Percentiles rank a stretch among this genome's conserved stretches.
Evolutionary conservation across 2,329 filamentous ascomycete species (phyloP).

Genomic region (Ambrosiella beaveri): DNA sequence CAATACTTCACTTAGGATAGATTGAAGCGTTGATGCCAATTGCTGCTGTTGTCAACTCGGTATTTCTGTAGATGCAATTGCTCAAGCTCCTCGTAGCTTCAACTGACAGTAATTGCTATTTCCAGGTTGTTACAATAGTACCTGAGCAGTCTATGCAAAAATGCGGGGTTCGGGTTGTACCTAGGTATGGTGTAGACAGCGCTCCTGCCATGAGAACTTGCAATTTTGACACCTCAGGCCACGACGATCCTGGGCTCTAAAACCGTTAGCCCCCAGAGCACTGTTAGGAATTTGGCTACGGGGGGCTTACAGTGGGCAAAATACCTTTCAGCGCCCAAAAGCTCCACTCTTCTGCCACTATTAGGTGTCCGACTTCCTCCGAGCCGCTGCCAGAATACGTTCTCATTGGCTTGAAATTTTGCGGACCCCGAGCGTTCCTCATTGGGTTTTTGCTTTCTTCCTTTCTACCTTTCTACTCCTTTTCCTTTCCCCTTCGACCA

Average conservation of each 20-base stretch:
- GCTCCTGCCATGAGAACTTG: not conserved
- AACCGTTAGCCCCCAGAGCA: slow-evolving; percentile 1
- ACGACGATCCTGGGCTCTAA: slow-evolving; percentile 7
- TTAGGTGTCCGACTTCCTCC: slow-evolving; percentile 14
- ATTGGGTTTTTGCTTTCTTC: slow-evolving; percentile 13
- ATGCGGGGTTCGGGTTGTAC: slow-evolving; percentile 12
- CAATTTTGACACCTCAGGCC: slow-evolving; percentile 13
- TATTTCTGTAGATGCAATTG: not conserved
- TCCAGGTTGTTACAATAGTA: slow-evolving; percentile 8
- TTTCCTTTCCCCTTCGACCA: slow-evolving; percentile 14
- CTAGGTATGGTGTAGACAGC: slow-evolving; percentile 5
- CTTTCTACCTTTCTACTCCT: slow-evolving; percentile 13
- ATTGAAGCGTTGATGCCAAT: no score
- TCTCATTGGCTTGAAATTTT: slow-evolving; percentile 14
- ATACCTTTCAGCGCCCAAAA: slow-evolving; percentile 1
- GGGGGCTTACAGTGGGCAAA: not conserved
- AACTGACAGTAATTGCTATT: not conserved
- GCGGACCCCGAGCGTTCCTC: slow-evolving; percentile 14
- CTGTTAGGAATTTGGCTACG: slow-evolving; percentile 7
- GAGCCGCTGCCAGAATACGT: slow-evolving; percentile 11
- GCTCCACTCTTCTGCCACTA: slow-evolving; percentile 14
- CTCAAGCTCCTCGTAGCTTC: not conserved
- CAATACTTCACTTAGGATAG: no score
- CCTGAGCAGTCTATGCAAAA: slow-evolving; percentile 8
- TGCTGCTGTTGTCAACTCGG: no score